Percentiles rank a stretch among this genome's conserved stretches.
Conservation (phyloP, 78 protist species). For the Monocercomonoides exilis region DNA sequence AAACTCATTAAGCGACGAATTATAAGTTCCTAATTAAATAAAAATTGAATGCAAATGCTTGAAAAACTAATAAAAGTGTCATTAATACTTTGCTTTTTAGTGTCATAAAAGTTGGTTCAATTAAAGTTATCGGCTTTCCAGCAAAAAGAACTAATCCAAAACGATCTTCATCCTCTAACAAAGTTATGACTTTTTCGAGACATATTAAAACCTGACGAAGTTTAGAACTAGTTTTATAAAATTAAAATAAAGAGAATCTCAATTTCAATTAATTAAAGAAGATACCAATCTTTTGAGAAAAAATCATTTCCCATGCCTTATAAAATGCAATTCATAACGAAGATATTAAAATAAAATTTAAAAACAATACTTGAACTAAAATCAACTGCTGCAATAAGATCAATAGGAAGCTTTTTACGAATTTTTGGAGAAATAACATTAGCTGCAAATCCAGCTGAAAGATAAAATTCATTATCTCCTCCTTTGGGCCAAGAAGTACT, state of each 20-base stretch:
- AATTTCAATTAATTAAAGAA: no score
- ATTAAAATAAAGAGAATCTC: not conserved
- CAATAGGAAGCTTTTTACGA: not conserved
- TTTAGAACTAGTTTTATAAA: not conserved
- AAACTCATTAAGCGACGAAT: not conserved
- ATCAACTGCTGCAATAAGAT: not conserved
- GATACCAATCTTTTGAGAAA: no score
- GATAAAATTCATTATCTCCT: no score
- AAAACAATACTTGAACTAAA: not conserved
- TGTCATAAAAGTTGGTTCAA: not conserved
- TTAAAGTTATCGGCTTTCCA: not conserved
- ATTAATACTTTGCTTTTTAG: not conserved
- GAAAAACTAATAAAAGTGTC: not conserved
- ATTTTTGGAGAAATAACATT: no score
- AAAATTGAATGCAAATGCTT: not conserved
- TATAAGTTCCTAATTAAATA: not conserved
- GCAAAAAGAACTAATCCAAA: not conserved
- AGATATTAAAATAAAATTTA: no score
- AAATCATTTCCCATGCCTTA: no score
- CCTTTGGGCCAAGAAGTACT: no score
- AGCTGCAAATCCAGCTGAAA: no score
- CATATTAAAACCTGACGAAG: not conserved
- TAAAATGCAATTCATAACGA: no score
- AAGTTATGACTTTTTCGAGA: not conserved
- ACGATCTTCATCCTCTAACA: not conserved